Percentiles rank a stretch among this genome's conserved stretches.
Conservation (phyloP, 163 green algal species). For the Prototheca cutis region DNA sequence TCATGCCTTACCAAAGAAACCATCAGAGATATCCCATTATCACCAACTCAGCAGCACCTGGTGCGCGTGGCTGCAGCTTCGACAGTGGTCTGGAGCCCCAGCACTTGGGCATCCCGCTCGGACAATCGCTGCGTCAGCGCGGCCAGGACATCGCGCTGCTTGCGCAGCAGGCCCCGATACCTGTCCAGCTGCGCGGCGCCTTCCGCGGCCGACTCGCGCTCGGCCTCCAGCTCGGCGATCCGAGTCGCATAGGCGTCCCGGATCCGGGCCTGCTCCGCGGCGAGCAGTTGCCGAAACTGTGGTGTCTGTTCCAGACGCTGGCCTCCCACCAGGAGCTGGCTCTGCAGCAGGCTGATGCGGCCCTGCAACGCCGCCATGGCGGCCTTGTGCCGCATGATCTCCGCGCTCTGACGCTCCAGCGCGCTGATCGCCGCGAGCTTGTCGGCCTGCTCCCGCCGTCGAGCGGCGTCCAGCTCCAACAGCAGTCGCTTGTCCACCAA, state of each 20-base stretch:
- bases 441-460: constrained; percentile 81
- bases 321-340: constrained; percentile 85
- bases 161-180: constrained; percentile 87
- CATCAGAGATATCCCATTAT: too few relatives aligned
- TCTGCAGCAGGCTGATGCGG: constrained; percentile 79
- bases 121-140: constrained; percentile 81
- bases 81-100: constrained; percentile 77
- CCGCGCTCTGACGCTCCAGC: constrained; percentile 65
- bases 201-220: constrained; percentile 61
- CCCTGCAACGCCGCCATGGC: constrained; percentile 68
- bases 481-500: constrained; percentile 87
- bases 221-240: constrained; percentile 70
- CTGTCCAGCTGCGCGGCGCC: constrained; percentile 62
- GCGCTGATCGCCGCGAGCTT: constrained; percentile 90
- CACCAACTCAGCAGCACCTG: too few relatives aligned
- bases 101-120: constrained; percentile 86
- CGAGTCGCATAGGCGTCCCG: constrained; percentile 72
- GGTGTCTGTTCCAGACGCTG: constrained; percentile 49
- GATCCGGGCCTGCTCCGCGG: constrained; percentile 51
- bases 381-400: constrained; percentile 77
- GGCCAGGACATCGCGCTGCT: constrained; percentile 98
- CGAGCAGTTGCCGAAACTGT: constrained; percentile 62
- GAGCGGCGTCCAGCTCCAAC: constrained; percentile 87
- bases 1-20: too few relatives aligned
- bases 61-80: too few relatives aligned